Conservation (phyloP, 2,329 filamentous ascomycete genomes). For the Neocucurbitaria cava region DNA sequence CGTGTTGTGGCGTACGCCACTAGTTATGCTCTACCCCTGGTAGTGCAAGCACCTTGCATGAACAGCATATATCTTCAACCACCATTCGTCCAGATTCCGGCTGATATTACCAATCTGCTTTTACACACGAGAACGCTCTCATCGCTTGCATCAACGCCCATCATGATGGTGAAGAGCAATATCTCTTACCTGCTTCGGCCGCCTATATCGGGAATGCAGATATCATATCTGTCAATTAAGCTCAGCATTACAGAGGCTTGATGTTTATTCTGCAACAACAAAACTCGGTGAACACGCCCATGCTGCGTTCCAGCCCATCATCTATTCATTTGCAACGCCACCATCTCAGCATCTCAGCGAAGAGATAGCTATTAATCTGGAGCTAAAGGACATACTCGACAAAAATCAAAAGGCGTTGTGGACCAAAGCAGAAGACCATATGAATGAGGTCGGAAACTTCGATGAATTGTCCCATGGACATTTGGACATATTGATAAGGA, state of each 20-base stretch:
- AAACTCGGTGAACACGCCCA: neutral
- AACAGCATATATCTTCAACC: neutral
- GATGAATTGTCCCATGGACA: neutral
- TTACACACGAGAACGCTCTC: neutral
- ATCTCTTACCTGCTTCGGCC: neutral
- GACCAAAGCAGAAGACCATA: neutral
- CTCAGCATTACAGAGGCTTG: neutral
- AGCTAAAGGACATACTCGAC: neutral
- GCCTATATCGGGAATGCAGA: neutral
- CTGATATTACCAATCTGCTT: neutral
- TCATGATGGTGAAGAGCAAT: neutral
- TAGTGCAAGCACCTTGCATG: neutral
- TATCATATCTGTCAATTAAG: neutral
- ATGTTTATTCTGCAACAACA: neutral
- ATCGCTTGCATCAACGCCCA: neutral
- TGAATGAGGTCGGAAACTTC: neutral
- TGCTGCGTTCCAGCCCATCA: neutral
- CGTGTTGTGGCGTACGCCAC: too few relatives aligned
- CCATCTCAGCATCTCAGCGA: neutral
- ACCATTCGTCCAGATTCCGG: neutral
- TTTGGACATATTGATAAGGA: neutral
- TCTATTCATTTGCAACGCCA: neutral
- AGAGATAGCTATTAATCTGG: neutral
- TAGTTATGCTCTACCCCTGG: too few relatives aligned
- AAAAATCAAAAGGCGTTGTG: neutral